Base-by-base conservation (phyloP, 805 yeast species). In the Yamadazyma sp. region DNA sequence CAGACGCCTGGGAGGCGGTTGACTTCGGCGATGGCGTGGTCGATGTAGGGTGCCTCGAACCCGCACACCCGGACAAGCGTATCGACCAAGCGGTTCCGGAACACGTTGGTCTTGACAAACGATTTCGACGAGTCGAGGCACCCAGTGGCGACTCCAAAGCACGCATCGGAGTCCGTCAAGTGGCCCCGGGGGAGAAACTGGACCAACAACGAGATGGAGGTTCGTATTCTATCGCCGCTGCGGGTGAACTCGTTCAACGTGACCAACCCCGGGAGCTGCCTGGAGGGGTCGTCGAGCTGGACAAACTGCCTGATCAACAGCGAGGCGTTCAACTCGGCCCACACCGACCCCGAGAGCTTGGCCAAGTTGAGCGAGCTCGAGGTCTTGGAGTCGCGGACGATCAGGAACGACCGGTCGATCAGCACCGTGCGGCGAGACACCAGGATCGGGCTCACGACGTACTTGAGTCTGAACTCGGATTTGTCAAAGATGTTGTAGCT, bases 401-500 rank as follows among this genome's bases (percentile, higher is more conserved):
- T 54, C 17, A 59, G 67, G 32, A 53, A 59, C 2, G 62, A 36
- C 36, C 59, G 57, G 38, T 69, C 73, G n/a, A 62, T 43, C 32
- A 38, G 41, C 3, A 47, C 40, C 2, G 47, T 35, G 27, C 38
- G 46, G 28, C 41, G 46, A 6, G 47, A 32, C n/a, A 42, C 18
- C 2, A 48, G 46, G 15, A 34, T 38, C 1, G 61, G 55, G 13
- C 50, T 48, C 5, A 74, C 53, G 13, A 73, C 62, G 42, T 54
- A 77, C 73, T 52, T 79, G 57, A 49, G 88, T 78, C 96, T 70
- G 26, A 90, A 63, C 57, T 91, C 99, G 4, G 82, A 73, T 38
- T 73, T 73, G 25, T 79, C 66, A 52, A 93, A 86, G 13, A 82
- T 71, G 58, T 93, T 90, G 64, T 80, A 87, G 11, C 80, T 60